phyloP scores from a whole-genome alignment of 1,284 basidiomycete species.

The Ganoderma sinense region DNA sequence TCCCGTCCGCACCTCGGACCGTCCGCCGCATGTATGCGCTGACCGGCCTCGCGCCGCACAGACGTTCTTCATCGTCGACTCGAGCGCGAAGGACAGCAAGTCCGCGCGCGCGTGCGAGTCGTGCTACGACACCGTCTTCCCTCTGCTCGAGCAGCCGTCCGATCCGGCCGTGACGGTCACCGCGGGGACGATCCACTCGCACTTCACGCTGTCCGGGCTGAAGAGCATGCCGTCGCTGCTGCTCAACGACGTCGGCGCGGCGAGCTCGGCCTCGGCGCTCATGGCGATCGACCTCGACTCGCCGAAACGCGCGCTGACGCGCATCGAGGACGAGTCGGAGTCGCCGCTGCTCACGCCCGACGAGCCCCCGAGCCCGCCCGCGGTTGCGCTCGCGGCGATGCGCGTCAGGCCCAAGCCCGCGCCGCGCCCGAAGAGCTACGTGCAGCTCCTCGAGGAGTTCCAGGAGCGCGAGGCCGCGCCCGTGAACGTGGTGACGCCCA shows the following conservation, averaged over 20 bases:
- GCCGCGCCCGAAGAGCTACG: constrained; percentile 64
- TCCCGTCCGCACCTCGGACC: too few species aligned
- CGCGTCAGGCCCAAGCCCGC: constrained; percentile 45
- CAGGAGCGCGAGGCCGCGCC: constrained; percentile 40
- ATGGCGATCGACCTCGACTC: constrained; percentile 51
- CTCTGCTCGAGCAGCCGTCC: constrained; percentile 54
- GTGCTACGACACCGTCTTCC: constrained; percentile 88
- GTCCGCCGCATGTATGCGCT: too few species aligned
- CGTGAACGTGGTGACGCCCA: too few species aligned
- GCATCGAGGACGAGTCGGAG: constrained; percentile 35
- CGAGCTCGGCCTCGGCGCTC: constrained; percentile 44
- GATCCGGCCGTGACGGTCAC: constrained; percentile 27
- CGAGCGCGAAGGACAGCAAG: constrained; percentile 59
- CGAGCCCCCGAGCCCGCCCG: constrained; percentile 23
- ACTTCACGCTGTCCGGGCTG: constrained; percentile 56
- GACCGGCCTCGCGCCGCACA: constrained; percentile 37
- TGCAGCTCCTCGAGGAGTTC: constrained; percentile 72
- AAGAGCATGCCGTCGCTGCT: constrained; percentile 58
- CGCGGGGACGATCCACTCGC: constrained; percentile 39
- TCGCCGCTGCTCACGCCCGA: constrained; percentile 6
- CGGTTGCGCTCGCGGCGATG: constrained; percentile 42
- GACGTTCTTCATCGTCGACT: constrained; percentile 82
- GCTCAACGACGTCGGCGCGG: constrained; percentile 39
- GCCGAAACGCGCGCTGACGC: constrained; percentile 35
- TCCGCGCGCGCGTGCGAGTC: constrained; percentile 84